These are phyloP conservation scores for Periconia macrospinosa DNA, from an alignment of 2,329 filamentous ascomycete genomes.

Conservation along the genomic window DNA sequence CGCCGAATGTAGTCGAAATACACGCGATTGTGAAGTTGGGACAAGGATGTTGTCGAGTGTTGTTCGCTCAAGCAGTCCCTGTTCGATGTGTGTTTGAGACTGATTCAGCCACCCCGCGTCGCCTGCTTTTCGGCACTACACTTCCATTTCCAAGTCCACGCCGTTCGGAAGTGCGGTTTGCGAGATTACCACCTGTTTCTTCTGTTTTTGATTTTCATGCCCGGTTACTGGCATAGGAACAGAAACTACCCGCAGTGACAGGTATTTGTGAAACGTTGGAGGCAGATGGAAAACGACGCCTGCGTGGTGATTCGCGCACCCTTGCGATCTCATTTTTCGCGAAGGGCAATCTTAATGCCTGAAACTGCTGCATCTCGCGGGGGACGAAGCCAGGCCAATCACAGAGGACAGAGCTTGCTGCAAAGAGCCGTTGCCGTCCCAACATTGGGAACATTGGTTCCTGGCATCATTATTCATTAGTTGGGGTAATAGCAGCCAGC, in stretches of 20 bases:
- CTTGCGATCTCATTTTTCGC: too few species aligned
- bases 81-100: slow-evolving; percentile 41
- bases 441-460: background rate
- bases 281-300: background rate
- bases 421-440: background rate
- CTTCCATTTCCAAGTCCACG: slow-evolving; percentile 14
- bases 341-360: too few species aligned
- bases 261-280: background rate
- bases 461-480: background rate
- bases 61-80: slow-evolving; percentile 33
- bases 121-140: slow-evolving; percentile 15
- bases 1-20: slow-evolving; percentile 1
- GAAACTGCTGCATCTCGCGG: background rate
- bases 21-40: slow-evolving; percentile 11
- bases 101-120: slow-evolving; percentile 25
- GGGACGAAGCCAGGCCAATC: background rate
- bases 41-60: slow-evolving; percentile 19
- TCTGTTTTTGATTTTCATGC: slow-evolving; percentile 9
- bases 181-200: slow-evolving; percentile 21
- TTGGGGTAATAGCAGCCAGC: background rate
- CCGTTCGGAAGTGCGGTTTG: slow-evolving; percentile 21
- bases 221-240: background rate
- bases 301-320: too few species aligned
- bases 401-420: background rate
- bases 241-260: background rate